Conservation (phyloP, 805 yeast genomes). For the Candida insectalens region DNA sequence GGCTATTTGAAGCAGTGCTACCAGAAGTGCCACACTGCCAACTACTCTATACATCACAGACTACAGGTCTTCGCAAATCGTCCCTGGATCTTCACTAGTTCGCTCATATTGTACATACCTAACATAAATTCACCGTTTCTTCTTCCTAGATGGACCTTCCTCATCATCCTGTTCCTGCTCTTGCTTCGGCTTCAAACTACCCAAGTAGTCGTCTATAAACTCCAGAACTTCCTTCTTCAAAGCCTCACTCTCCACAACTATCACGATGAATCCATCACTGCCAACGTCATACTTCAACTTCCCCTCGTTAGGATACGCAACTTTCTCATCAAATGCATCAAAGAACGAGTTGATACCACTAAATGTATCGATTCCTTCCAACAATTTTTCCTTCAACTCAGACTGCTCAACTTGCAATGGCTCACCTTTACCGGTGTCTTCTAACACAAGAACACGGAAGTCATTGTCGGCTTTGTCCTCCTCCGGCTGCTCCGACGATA, state of each 20-base stretch:
- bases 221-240: slow-evolving; percentile 29
- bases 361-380: slow-evolving; percentile 35
- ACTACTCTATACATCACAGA: no score
- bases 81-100: no score
- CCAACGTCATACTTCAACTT: slow-evolving; percentile 51
- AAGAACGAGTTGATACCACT: slow-evolving; percentile 41
- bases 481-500: slow-evolving; percentile 3
- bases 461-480: slow-evolving; percentile 7
- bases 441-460: slow-evolving; percentile 8
- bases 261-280: slow-evolving; percentile 48
- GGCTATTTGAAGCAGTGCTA: no score
- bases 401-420: slow-evolving; percentile 20
- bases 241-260: slow-evolving; percentile 35
- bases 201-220: slow-evolving; percentile 29
- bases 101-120: no score
- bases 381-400: slow-evolving; percentile 39
- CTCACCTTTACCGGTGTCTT: slow-evolving; percentile 10
- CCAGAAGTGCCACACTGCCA: no score
- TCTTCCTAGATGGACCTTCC: neutral
- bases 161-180: slow-evolving; percentile 9
- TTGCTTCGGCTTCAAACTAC: slow-evolving; percentile 2
- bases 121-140: no score
- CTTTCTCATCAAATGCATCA: slow-evolving; percentile 38
- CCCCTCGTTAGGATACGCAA: slow-evolving; percentile 47
- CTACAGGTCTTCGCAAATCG: no score